Base-by-base conservation (phyloP, 257 asterid genomes). In the Buddleja alternifolia region DNA sequence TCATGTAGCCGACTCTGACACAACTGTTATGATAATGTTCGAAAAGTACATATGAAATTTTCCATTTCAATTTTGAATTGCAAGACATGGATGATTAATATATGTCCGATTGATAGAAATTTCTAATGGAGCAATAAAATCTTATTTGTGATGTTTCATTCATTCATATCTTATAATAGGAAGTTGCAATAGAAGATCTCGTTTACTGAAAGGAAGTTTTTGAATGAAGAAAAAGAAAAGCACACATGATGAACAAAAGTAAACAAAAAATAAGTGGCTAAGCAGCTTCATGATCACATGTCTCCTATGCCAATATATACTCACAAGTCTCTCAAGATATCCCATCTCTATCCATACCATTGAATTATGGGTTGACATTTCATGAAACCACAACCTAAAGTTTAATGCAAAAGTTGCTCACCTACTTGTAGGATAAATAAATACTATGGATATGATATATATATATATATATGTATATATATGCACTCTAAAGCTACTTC, bases 311-410 rank as follows among this genome's bases (percentile, higher is more conserved):
- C 19, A 52, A 29, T 1, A n/a, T n/a, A n/a, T n/a, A 34, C 42
- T 64, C 88, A 69, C 83, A 80, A 75, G 85, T 66, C 21, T 76
- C 72, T 75, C 72, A 68, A 46, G 54, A 51, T 34, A 32, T 29
- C 23, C 73, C 41, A 8, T 56, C 66, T 34, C 61, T 16, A 24
- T 73, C 73, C 62, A 64, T 55, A 36, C 56, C 67, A 42, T 57
- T 77, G 53, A 68, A 67, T 60, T 50, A 66, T 37, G 73, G 73
- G 82, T 73, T 80, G 81, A 79, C 79, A 70, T 61, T 53, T 57
- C 34, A 29, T 70, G 63, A 77, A 55, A 32, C 73, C 79, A 63
- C 72, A 63, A 37, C 60, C 57, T 47, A 25, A 42, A 1, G 45
- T 54, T 62, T 64, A 41, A 8, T 73, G 58, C 71, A 73, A 29